These are phyloP conservation scores for Protostelium mycophagum DNA, from an alignment of 78 protist genomes.

Conservation along the genomic window DNA sequence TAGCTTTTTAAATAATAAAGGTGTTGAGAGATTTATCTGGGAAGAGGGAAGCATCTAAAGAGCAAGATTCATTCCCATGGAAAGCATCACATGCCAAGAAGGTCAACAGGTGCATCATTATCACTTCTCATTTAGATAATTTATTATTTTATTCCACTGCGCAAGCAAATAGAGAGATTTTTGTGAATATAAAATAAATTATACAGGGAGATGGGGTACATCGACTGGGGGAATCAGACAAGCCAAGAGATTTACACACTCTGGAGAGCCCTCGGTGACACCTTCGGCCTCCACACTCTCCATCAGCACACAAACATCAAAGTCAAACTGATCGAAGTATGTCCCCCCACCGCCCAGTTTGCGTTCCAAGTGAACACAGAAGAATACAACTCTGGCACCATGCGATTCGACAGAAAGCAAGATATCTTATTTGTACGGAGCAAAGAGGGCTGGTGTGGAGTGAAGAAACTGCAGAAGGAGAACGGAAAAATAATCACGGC, in stretches of 20 bases:
- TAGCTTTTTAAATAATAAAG: background rate
- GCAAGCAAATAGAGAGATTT: background rate
- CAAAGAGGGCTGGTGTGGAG: slow-evolving; percentile 46
- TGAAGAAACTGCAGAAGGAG: slow-evolving; percentile 14
- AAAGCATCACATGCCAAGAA: background rate
- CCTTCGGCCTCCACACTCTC: background rate
- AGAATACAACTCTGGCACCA: background rate
- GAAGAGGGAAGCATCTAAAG: background rate
- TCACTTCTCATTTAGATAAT: no score
- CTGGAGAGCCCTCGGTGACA: background rate
- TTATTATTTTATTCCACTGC: no score
- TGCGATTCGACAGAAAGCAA: background rate
- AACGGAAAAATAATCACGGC: background rate
- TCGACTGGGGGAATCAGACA: background rate
- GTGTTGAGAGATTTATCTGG: background rate
- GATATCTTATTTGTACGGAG: slow-evolving; percentile 24
- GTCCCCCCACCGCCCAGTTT: background rate
- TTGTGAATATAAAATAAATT: no score
- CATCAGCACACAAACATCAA: background rate
- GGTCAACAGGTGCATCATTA: background rate
- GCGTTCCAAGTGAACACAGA: background rate
- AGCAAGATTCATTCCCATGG: background rate
- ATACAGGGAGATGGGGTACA: background rate
- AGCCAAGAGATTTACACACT: background rate
- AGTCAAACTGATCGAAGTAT: background rate